phyloP scores from a whole-genome alignment of 495 filamentous ascomycete genomes.

The Aspergillus homomorphus region DNA sequence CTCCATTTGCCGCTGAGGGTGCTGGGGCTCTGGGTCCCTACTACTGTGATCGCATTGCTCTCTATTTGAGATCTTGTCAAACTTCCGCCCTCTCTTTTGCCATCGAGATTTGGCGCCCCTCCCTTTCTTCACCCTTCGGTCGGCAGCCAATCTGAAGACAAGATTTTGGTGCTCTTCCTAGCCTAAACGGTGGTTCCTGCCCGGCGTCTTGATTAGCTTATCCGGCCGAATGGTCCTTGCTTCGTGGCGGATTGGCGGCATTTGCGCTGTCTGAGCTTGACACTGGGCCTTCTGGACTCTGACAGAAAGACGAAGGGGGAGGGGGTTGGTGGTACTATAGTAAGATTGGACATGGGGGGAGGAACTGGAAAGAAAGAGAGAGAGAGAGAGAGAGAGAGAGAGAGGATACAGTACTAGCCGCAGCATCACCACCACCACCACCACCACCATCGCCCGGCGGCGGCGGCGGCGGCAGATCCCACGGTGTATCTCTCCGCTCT shows the following conservation, averaged over 20 bases:
- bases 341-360: no score
- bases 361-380: no score
- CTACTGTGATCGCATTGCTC: neutral
- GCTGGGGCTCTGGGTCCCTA: neutral
- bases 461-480: constrained; percentile 6
- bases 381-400: neutral
- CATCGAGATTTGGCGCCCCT: neutral
- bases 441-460: neutral
- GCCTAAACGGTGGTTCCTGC: constrained; percentile 22
- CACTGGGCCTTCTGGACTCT: constrained; percentile 19
- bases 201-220: constrained; percentile 22
- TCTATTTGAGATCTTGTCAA: neutral
- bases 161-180: constrained; percentile 8
- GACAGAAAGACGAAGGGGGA: constrained; percentile 1
- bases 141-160: constrained; percentile 13
- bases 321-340: no score
- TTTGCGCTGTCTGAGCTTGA: constrained; percentile 23
- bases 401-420: no score
- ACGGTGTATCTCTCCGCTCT: constrained; percentile 22
- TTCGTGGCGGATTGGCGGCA: constrained; percentile 24
- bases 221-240: constrained; percentile 27
- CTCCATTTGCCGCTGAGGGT: neutral
- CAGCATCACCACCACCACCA: constrained; percentile 4
- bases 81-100: neutral
- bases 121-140: neutral